Evolutionary conservation across 2,329 filamentous ascomycete genomes (phyloP).

Genomic region (Onygena corvina): DNA sequence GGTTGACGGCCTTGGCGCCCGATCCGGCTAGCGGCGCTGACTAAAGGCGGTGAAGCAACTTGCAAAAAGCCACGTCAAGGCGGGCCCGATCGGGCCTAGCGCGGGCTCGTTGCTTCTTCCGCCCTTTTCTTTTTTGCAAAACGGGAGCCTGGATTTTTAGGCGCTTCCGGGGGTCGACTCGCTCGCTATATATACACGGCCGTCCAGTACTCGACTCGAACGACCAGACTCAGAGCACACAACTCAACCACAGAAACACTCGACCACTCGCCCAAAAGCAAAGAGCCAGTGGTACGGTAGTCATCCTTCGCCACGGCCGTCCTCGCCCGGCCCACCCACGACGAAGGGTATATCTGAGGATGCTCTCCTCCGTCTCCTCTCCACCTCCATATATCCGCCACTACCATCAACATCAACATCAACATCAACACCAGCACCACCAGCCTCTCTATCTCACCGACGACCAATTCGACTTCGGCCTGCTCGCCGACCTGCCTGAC

Average conservation of each 20-base stretch:
- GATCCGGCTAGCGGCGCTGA: background rate
- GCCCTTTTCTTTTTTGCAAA: background rate
- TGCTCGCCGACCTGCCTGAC: background rate
- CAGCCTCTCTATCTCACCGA: background rate
- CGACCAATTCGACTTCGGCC: background rate
- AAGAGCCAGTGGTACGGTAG: background rate
- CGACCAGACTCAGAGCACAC: no score
- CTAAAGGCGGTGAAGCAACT: slow-evolving; percentile 2
- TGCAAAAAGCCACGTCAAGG: background rate
- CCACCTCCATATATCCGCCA: slow-evolving; percentile 3
- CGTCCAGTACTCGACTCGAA: no score
- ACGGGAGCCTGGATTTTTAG: background rate
- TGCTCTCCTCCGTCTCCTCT: slow-evolving; percentile 7
- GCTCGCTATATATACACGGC: background rate
- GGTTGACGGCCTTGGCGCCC: background rate
- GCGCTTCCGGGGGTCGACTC: background rate
- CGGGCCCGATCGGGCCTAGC: background rate
- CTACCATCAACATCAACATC: slow-evolving; percentile 9
- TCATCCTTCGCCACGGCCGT: slow-evolving; percentile 1
- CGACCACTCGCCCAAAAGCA: background rate
- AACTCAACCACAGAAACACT: no score
- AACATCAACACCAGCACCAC: slow-evolving; percentile 4
- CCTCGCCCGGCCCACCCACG: slow-evolving; percentile 3
- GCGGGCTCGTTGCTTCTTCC: background rate
- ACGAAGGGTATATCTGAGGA: slow-evolving; percentile 1